Evolutionary conservation across 805 yeast species (phyloP), one percentile per base, ranked within the genome.

Genomic region (Candida caryicola): DNA sequence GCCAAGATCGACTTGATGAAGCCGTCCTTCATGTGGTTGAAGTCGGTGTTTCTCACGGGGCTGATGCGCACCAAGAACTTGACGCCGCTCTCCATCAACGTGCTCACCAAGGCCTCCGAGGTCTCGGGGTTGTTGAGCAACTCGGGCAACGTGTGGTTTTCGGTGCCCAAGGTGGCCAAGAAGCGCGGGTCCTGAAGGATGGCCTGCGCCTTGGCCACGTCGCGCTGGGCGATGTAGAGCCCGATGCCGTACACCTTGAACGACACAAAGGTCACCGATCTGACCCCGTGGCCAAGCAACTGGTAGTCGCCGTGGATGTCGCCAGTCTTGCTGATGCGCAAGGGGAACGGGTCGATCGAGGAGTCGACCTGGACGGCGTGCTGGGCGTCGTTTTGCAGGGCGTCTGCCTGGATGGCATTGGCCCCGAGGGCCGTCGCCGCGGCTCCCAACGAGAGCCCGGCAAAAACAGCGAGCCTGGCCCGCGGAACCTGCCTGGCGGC

Each of bases 41-140:
- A 89, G 62, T 91, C 97, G 1, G 98, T 91, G 59, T 85, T 88
- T 55, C 96, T 77, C 13, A 83, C 80, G 0, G 99, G 97, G 8
- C 84, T 81, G 41, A 91, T 82, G 45, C 95, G 71, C 17, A 89
- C 82, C 31, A 81, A 67, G 49, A 88, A 73, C 40, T 79, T 74
- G 25, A 83, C 75, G 10, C 80, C 77, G 8, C 76, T 60, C 30
- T 76, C 77, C 29, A 89, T 55, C 33, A 90, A 63, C 38, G 74
- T 69, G 14, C 74, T 71, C 19, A 87, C 60, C 14, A 87, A 52
- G 2, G 74, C 67, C 7, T 69, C 64, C 1, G 91, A 79, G 23
- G 67, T 55, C 5, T 60, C 66, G 1, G 76, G 69, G 51, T 82
- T 82, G 18, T 71, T 59, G 33, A 82, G 65, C 23, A 55, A 21